Evolutionary conservation across 23 red algal species (phyloP).

Genomic region (Gracilaria domingensis): DNA sequence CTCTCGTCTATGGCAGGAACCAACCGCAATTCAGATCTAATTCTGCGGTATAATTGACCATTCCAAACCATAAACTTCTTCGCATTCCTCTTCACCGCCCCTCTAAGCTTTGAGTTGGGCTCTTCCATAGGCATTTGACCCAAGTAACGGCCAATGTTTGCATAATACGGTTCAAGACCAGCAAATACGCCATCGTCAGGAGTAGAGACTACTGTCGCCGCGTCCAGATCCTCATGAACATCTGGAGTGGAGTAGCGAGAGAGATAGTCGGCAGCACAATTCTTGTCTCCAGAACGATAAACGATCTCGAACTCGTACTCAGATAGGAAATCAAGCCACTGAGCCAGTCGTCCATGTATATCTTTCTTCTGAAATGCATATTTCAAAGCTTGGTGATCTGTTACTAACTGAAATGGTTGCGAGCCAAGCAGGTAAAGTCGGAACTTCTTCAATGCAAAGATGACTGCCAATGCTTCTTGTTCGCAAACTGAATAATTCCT

Average conservation of each 20-base stretch:
- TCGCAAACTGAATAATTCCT: background rate
- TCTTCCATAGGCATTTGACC: background rate
- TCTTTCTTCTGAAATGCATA: background rate
- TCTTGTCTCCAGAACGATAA: background rate
- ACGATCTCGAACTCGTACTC: background rate
- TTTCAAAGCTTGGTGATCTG: background rate
- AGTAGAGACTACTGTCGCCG: background rate
- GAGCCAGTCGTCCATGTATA: background rate
- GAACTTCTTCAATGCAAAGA: background rate
- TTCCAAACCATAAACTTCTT: constrained; percentile 5
- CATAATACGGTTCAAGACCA: background rate
- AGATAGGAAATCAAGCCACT: background rate
- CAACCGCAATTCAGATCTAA: background rate
- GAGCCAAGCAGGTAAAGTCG: background rate
- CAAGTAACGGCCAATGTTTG: background rate
- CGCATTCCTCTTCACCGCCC: background rate
- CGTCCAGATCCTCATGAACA: background rate
- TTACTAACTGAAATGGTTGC: background rate
- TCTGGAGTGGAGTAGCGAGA: background rate
- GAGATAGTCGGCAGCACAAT: background rate
- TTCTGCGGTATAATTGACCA: background rate
- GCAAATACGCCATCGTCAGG: background rate
- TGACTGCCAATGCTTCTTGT: background rate
- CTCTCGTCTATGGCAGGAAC: background rate
- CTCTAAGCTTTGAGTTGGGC: background rate